These are phyloP conservation scores for Leucaena leucocephala DNA, from an alignment of 306 rosid species.

Conservation along the genomic window DNA sequence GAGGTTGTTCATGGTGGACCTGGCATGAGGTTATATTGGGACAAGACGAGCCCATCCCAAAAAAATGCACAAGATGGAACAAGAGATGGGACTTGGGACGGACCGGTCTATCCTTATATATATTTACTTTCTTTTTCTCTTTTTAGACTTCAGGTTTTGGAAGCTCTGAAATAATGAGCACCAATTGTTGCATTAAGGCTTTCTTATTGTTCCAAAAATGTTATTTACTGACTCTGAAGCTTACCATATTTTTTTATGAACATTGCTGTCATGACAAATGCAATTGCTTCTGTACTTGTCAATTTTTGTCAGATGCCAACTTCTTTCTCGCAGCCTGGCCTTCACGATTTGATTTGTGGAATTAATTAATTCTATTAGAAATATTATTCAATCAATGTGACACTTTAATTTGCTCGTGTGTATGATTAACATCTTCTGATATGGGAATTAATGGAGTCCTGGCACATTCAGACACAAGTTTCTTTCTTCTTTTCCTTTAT, in stretches of 20 bases:
- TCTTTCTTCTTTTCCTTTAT: neutral
- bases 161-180: slow-evolving; percentile 1
- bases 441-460: neutral
- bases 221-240: slow-evolving; percentile 11
- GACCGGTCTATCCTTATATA: no score
- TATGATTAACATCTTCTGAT: neutral
- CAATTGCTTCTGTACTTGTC: slow-evolving; percentile 16
- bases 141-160: neutral
- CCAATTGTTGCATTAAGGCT: slow-evolving; percentile 6
- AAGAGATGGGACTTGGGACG: no score
- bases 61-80: no score
- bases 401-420: neutral
- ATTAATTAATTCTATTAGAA: neutral
- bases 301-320: slow-evolving; percentile 3
- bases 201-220: slow-evolving; percentile 14
- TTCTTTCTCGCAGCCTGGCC: neutral
- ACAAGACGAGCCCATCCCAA: no score
- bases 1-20: no score
- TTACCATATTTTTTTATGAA: neutral
- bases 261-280: neutral
- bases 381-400: neutral
- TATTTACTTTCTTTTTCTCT: no score
- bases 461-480: neutral
- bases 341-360: neutral
- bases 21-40: no score